Base-by-base conservation (phyloP, 306 rosid genomes). In the Sindora glabra region DNA sequence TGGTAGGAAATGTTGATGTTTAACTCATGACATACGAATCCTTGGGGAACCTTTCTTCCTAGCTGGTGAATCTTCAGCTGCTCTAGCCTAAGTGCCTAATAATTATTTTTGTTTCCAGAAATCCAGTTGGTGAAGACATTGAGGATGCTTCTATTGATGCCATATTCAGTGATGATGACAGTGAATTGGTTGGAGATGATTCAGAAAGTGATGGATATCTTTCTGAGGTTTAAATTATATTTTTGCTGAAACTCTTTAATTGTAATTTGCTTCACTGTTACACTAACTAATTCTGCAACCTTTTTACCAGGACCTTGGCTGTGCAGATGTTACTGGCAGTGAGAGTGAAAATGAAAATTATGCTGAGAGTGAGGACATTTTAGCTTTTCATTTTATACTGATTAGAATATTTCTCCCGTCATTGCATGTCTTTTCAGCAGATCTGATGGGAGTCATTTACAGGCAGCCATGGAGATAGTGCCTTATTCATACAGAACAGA, bases 181-280 rank as follows among this genome's bases (percentile, higher is more conserved):
- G 66, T 75, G 79, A 79, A 32, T 59, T 42, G 53, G 65, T 39
- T 27, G 85, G 63, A 61, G 87, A 79, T 54, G 89, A 84, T 76
- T 86, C 94, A 0, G 94, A 78, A 27, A 86, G 94, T 41, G 99
- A 89, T 71, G 96, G 83, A 47, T 92, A 74, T 80, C 84, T 92
- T 71, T 79, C 96, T 18, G 96, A 88, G 95, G 98, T 92, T 72
- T 67, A 46, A 15, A 63, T 25, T 29, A n/a, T 53, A 59, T 53
- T 66, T 59, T 64, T 57, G 30, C 30, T 34, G 2, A 33, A 51
- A 24, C 59, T 38, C 22, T 37, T 58, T 60, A 23, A 47, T 9
- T 41, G 61, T 45, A 24, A 12, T 66, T 61, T 66, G 19, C 56
- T 48, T 29, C 42, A 56, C 32, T 15, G 3, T 72, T 42, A 50